Evolutionary conservation across 2,329 filamentous ascomycete genomes (phyloP), one percentile per base, ranked within the genome.

Genomic region (Lecanoromycetidae sp.): DNA sequence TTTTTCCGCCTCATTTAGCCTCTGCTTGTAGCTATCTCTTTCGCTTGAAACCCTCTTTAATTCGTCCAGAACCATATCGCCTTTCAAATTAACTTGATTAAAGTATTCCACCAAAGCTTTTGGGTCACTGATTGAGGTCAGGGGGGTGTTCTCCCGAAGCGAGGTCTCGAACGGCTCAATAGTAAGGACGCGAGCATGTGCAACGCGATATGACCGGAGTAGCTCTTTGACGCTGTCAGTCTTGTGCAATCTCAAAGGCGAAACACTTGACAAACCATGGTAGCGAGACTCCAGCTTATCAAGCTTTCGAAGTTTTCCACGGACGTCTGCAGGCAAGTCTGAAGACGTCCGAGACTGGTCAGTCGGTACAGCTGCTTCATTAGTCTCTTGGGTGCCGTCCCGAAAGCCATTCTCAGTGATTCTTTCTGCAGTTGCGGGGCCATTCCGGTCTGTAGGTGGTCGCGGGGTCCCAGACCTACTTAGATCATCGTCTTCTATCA

Each of bases 151-250:
- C 61, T 98, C 91, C 57, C 87, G 85, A 6, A 98, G 72, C 0
- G 84, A 81, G 46, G 85, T 82, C 66, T 98, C 91, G 62, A 98
- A 98, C 0, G 87, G 84, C 60, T 96, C 91, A 58, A 96, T 93
- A 2, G 84, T 79, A 10, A 84, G 79, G 34, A 88, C 86, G 43
- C 87, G 80, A 48, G 84, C 79, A 67, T 98, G 90, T 15, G 91
- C 91, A 54, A 88, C 81, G 52, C 87, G 79, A 65, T 98, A 98
- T 7, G 90, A 94, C 48, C 87, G 82, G 41, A 96, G 71, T 1
- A 98, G 72, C 59, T 96, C 90, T 87, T n/a, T 55, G n/a, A 49
- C 26, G 54, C 17, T 46, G 37, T 44, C 12, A 46, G 40, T 25
- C 3, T 15, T 32, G 10, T 22, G 5, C 25, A 9, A 13, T 22